phyloP scores from a whole-genome alignment of 441 rosid genomes.

The Erodium chrysanthum region DNA sequence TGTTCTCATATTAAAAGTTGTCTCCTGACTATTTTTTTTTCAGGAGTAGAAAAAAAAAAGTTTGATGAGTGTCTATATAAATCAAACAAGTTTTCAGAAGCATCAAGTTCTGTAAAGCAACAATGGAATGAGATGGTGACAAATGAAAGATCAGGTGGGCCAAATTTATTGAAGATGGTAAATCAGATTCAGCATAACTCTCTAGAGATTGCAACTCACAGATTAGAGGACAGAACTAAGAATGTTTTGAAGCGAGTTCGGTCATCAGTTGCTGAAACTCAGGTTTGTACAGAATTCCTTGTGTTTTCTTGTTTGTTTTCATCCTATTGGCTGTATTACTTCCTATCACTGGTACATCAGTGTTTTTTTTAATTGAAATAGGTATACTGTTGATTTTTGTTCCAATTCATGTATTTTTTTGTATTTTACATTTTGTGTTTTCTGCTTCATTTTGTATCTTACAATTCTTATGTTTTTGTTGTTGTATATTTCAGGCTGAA shows the following conservation, averaged over 20 bases:
- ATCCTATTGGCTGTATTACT: background rate
- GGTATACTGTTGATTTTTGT: background rate
- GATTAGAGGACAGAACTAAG: conserved; percentile 46
- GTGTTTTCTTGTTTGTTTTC: conserved; percentile 1
- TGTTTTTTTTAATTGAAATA: background rate
- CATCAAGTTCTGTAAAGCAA: conserved; percentile 33
- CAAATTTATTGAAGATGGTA: conserved; percentile 33
- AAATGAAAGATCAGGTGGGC: conserved; percentile 36
- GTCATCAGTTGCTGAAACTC: conserved; percentile 40
- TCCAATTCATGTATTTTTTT: background rate
- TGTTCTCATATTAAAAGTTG: too few relatives aligned
- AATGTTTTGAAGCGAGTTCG: conserved; percentile 44
- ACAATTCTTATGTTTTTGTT: too few relatives aligned
- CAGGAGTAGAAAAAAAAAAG: conserved; percentile 40
- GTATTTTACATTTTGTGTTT: background rate
- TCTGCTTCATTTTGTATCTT: background rate
- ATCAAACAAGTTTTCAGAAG: conserved; percentile 30
- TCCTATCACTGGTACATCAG: background rate
- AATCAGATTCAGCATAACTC: conserved; percentile 33
- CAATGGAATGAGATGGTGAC: conserved; percentile 31
- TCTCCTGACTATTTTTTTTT: conserved; percentile 18
- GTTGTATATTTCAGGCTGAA: conserved; percentile 32
- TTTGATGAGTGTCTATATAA: conserved; percentile 31
- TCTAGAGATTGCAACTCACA: conserved; percentile 34
- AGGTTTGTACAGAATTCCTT: conserved; percentile 33